Conservation (phyloP, 768 basidiomycete species). For the Suillus lakei region DNA sequence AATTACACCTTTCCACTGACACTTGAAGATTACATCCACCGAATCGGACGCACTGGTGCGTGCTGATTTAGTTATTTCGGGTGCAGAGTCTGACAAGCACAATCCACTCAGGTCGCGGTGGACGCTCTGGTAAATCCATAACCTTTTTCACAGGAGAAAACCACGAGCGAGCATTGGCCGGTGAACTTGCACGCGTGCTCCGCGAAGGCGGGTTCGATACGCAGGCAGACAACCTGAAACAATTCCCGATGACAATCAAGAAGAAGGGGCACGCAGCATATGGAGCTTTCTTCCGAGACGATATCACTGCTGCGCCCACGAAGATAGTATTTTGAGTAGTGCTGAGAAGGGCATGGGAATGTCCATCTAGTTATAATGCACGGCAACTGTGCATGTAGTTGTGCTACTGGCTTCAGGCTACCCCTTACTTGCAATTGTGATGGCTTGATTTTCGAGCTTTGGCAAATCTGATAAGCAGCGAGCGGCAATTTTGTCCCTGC, state of each 20-base stretch:
- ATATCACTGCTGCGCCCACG: slow-evolving; percentile 63
- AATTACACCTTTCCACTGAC: slow-evolving; percentile 99
- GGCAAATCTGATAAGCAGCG: neutral
- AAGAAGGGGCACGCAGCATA: slow-evolving; percentile 93
- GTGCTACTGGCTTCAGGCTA: slow-evolving; percentile 1
- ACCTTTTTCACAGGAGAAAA: slow-evolving; percentile 96
- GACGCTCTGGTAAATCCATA: slow-evolving; percentile 86
- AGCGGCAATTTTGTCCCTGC: neutral
- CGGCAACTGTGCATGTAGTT: neutral
- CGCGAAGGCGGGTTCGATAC: slow-evolving; percentile 85
- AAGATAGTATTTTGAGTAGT: slow-evolving; percentile 74
- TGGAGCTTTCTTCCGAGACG: slow-evolving; percentile 82
- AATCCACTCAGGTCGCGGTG: slow-evolving; percentile 76
- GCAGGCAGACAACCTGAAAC: slow-evolving; percentile 63
- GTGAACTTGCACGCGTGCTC: slow-evolving; percentile 90
- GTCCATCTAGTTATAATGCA: neutral
- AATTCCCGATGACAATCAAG: slow-evolving; percentile 97
- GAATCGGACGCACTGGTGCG: slow-evolving; percentile 85
- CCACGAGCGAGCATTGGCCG: slow-evolving; percentile 86
- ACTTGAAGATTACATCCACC: slow-evolving; percentile 91
- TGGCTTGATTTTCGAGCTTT: neutral
- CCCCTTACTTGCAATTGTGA: neutral
- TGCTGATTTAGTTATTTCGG: neutral
- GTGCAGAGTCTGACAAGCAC: neutral
- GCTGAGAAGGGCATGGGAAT: slow-evolving; percentile 1